Percentiles rank a stretch among this genome's conserved stretches.
Conservation (phyloP, 352 stramenopile genomes). For the Pythium aristosporum region DNA sequence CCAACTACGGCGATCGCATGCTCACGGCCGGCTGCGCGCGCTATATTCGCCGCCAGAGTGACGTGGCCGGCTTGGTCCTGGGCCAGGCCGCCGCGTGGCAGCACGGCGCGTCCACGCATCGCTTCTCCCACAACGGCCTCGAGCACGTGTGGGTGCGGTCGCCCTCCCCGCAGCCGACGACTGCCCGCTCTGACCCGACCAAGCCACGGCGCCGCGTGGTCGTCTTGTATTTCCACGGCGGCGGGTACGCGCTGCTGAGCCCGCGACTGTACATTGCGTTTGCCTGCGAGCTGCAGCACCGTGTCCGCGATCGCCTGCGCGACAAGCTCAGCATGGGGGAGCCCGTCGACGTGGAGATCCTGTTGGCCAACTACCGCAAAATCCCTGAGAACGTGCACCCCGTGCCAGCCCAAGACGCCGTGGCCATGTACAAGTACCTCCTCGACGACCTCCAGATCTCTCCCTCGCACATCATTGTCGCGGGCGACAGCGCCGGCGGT, state of each 20-base stretch:
- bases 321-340: no score
- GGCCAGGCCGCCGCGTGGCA: neutral
- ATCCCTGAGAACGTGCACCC: constrained; percentile 13
- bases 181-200: no score
- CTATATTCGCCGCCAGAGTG: constrained; percentile 12
- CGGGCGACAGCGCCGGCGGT: constrained; percentile 25
- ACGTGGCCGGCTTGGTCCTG: neutral
- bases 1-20: neutral
- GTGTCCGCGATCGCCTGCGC: neutral
- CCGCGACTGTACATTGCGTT: constrained; percentile 15
- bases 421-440: constrained; percentile 26
- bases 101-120: neutral
- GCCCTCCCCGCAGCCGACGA: neutral
- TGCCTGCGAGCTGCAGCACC: constrained; percentile 28
- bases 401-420: constrained; percentile 7
- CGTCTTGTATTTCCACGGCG: constrained; percentile 22
- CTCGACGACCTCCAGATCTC: neutral
- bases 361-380: constrained; percentile 32
- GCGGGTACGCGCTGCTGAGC: constrained; percentile 12
- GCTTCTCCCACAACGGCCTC: constrained; percentile 17
- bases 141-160: constrained; percentile 25
- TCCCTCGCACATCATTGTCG: constrained; percentile 15
- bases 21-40: neutral
- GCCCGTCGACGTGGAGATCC: constrained; percentile 4
- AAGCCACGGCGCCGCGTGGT: neutral